Base-by-base conservation (phyloP, 2,329 filamentous ascomycete genomes). In the Trichoderma atrobrunneum region DNA sequence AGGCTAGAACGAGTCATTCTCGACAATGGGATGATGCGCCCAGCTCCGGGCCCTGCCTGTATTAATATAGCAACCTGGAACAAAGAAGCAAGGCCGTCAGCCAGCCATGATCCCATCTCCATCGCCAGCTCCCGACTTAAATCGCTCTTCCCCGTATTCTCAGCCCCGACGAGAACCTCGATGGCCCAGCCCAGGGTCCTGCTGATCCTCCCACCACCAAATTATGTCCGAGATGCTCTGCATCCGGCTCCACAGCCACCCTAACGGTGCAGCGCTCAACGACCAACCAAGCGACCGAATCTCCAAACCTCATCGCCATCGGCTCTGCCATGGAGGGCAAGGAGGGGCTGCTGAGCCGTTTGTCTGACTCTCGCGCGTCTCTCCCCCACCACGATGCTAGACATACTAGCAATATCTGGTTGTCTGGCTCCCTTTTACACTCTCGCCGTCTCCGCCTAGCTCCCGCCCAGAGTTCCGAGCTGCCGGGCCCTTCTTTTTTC, bases 321-420 rank as follows among this genome's bases (percentile, higher is more conserved):
- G 36, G 30, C 43, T 18, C 43, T 54, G 30, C 12, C n/a, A 70
- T 5, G 34, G 34, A 36, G 32, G 32, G 32, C 36, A 39, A 16
- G 57, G 57, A 63, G 59, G 67, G 67, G 67, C 67, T 62, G 67
- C 30, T 51, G 65, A 60, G 56, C 36, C 51, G 57, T 61, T n/a
- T 70, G 57, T 62, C 59, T 56, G 59, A 70, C 68, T 39, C 68
- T 70, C 5, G 43, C 21, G 18, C 24, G 10, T 48, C 65, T 21
- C 24, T 21, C 16, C 39, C 56, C 30, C 54, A 21, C 66, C 66
- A 21, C 48, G 36, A 61, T 51, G 26, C 36, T 60, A 43, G 64
- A n/a, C 26, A 61, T 34, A 14, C 34, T 51, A 59, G 30, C 34
- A 34, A 66, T 26, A 48, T 60, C 34, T 36, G 34, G 14, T 36